These are phyloP conservation scores for Sporothrix euskadiensis DNA, from an alignment of 2,329 filamentous ascomycete genomes.

Conservation along the genomic window DNA sequence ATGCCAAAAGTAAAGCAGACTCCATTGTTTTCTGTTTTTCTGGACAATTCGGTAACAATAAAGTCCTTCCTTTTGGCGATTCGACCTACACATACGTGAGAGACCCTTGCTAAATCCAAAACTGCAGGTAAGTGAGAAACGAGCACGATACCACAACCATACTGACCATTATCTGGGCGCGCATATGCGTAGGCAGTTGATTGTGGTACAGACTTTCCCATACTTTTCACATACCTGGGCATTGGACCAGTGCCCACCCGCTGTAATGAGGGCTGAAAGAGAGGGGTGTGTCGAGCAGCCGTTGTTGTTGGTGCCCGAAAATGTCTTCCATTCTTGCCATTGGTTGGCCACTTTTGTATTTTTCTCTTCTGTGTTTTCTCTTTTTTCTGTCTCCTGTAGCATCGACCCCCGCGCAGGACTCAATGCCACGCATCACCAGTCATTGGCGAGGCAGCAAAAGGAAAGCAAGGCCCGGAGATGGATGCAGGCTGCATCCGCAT, in stretches of 20 bases:
- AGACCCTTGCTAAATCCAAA: not conserved
- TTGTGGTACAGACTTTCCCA: not conserved
- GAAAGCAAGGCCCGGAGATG: not conserved
- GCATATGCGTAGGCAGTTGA: not conserved
- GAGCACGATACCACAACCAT: not conserved
- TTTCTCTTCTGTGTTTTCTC: not conserved
- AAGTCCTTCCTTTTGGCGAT: not conserved
- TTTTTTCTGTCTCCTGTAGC: not conserved
- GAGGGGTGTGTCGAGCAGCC: not conserved
- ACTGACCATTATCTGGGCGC: not conserved
- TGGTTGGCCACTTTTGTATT: not conserved
- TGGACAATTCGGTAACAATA: no score
- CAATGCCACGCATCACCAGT: slow-evolving; percentile 2
- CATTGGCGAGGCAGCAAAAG: not conserved
- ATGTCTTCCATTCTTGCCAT: not conserved
- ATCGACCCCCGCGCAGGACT: not conserved
- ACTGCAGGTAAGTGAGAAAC: not conserved
- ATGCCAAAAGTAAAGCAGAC: not conserved
- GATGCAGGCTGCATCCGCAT: not conserved
- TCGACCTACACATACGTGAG: not conserved
- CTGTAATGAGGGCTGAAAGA: not conserved
- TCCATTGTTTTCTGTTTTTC: no score
- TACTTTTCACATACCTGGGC: not conserved
- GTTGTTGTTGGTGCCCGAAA: not conserved
- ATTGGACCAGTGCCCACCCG: not conserved